phyloP scores from a whole-genome alignment of 2,329 filamentous ascomycete species.

The Fusarium sterilihyphosum region DNA sequence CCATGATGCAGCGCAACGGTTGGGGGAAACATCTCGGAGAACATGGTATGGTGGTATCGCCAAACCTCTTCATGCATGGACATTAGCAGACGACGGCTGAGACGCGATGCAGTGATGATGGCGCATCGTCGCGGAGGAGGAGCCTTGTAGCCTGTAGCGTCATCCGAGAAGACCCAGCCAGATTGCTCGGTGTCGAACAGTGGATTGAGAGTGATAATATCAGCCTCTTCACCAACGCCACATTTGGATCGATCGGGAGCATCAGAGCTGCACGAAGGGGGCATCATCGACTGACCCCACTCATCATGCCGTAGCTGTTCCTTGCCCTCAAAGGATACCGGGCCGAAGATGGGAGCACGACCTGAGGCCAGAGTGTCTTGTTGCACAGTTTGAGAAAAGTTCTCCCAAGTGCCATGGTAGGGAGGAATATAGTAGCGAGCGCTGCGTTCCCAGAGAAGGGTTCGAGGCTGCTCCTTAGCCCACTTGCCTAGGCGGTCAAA shows the following conservation, averaged over 20 bases:
- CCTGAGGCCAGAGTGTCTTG: slow-evolving; percentile 65
- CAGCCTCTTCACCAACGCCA: slow-evolving; percentile 76
- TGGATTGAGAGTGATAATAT: slow-evolving; percentile 81
- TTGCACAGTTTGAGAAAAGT: slow-evolving; percentile 74
- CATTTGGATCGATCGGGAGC: slow-evolving; percentile 60
- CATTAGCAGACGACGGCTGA: slow-evolving; percentile 72
- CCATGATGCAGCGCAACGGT: slow-evolving; percentile 78
- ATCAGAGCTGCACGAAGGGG: slow-evolving; percentile 63
- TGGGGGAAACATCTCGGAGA: slow-evolving; percentile 82
- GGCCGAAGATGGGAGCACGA: slow-evolving; percentile 74
- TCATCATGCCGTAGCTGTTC: slow-evolving; percentile 61
- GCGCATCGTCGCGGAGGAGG: slow-evolving; percentile 74
- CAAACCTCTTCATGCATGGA: slow-evolving; percentile 81
- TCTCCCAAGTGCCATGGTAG: slow-evolving; percentile 75
- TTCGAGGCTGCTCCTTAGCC: slow-evolving; percentile 73
- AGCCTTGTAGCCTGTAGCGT: slow-evolving; percentile 74
- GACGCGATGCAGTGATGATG: slow-evolving; percentile 76
- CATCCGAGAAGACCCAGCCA: slow-evolving; percentile 77
- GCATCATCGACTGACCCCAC: slow-evolving; percentile 62
- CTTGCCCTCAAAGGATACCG: slow-evolving; percentile 63
- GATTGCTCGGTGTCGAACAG: slow-evolving; percentile 77
- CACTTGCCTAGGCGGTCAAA: slow-evolving; percentile 74
- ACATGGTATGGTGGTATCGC: slow-evolving; percentile 75
- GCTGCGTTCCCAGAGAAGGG: slow-evolving; percentile 81
- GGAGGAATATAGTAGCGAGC: slow-evolving; percentile 80